Percentiles rank a stretch among this genome's conserved stretches.
phyloP scores from a whole-genome alignment of 306 rosid species.

The Acacia melanoxylon region DNA sequence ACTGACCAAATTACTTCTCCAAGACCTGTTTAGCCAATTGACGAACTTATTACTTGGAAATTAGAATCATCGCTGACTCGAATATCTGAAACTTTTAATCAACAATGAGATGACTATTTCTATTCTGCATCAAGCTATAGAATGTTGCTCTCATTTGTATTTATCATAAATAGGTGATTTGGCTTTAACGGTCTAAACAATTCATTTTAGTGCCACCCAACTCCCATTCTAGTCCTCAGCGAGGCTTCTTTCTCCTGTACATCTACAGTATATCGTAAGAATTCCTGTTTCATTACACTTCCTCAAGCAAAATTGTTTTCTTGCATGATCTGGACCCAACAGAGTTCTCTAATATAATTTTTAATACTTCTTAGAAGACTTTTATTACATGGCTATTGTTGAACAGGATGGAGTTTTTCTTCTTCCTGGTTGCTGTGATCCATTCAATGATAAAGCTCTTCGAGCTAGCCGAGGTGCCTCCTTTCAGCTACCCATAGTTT shows the following conservation, averaged over 20 bases:
- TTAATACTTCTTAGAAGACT: not conserved
- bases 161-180: conserved; percentile 6
- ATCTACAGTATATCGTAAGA: not conserved
- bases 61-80: not conserved
- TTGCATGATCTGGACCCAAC: not conserved
- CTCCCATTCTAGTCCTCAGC: not conserved
- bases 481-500: conserved; percentile 82
- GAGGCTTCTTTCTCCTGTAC: not conserved
- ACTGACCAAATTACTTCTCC: not conserved
- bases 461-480: conserved; percentile 95
- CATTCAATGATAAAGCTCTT: conserved; percentile 91
- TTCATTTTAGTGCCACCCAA: not conserved
- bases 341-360: not conserved
- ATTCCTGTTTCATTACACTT: not conserved
- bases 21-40: not conserved
- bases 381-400: conserved; percentile 7
- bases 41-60: not conserved
- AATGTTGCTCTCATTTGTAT: conserved; percentile 7
- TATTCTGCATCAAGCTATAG: not conserved
- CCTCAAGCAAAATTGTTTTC: not conserved
- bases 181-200: conserved; percentile 13
- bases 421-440: conserved; percentile 95
- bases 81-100: not conserved
- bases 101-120: not conserved
- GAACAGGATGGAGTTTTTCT: conserved; percentile 81